phyloP scores from a whole-genome alignment of 768 basidiomycete species.

The Xerocomellus intermedius region DNA sequence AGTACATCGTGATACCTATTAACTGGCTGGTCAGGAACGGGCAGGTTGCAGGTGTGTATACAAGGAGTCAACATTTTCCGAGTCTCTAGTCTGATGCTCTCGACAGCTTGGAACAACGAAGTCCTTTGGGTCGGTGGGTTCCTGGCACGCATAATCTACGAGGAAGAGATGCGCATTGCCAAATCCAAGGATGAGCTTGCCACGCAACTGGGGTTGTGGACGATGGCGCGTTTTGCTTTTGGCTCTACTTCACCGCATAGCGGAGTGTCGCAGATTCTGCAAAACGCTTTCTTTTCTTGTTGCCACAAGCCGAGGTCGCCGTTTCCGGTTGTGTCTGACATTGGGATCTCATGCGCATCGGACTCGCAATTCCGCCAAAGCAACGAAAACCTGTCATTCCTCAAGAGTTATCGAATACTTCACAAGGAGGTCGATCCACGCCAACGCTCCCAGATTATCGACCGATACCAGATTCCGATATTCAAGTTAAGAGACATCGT shows the following conservation, averaged over 20 bases:
- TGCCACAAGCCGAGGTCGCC: neutral
- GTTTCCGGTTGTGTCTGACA: conserved; percentile 14
- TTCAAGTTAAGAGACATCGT: conserved; percentile 8
- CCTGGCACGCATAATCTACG: conserved; percentile 79
- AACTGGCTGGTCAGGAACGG: conserved; percentile 57
- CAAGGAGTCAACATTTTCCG: neutral
- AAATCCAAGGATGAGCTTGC: neutral
- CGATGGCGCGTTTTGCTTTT: conserved; percentile 83
- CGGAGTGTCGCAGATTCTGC: conserved; percentile 11
- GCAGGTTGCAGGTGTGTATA: conserved; percentile 65
- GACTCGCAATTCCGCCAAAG: conserved; percentile 4
- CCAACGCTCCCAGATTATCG: conserved; percentile 6
- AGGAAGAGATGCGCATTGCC: conserved; percentile 56
- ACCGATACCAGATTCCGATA: neutral
- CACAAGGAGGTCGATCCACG: neutral
- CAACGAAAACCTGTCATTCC: conserved; percentile 1
- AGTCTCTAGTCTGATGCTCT: neutral
- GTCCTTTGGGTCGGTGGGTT: conserved; percentile 81
- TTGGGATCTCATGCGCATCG: neutral
- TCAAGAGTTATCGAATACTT: conserved; percentile 4
- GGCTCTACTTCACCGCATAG: conserved; percentile 29
- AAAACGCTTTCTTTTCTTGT: conserved; percentile 16
- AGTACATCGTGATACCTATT: neutral
- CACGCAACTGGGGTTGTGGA: conserved; percentile 51
- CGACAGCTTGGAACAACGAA: conserved; percentile 84